These are phyloP conservation scores for Hyparrhenia diplandra DNA, from an alignment of 176 grass and related monocot genomes.

Conservation along the genomic window DNA sequence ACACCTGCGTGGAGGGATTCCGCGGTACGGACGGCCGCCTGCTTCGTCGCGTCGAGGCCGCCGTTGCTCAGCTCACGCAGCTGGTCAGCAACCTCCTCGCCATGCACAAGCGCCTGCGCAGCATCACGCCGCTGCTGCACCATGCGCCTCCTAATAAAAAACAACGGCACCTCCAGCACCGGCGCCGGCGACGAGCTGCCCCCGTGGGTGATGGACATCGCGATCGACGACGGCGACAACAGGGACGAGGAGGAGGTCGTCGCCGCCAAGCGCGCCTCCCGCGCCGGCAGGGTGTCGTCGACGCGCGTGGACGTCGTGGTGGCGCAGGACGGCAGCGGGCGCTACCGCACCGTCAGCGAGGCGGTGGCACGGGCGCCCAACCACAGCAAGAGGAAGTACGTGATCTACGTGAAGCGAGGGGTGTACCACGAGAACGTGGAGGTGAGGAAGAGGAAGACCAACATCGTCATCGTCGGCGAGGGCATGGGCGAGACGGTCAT, in stretches of 20 bases:
- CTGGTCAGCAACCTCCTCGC: constrained; percentile 85
- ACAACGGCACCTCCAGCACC: constrained; percentile 38
- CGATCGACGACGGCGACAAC: not conserved
- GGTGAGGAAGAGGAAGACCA: constrained; percentile 81
- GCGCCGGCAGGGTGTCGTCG: not conserved
- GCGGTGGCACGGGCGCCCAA: constrained; percentile 63
- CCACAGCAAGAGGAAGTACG: constrained; percentile 54
- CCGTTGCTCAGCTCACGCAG: constrained; percentile 55
- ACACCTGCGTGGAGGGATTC: constrained; percentile 86
- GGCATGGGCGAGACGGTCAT: constrained; percentile 79
- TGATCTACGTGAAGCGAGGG: constrained; percentile 86
- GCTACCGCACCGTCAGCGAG: constrained; percentile 68
- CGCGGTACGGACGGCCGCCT: constrained; percentile 57
- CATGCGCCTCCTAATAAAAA: constrained; percentile 20
- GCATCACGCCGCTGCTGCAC: constrained; percentile 51
- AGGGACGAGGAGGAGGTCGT: not conserved
- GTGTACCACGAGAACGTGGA: constrained; percentile 88
- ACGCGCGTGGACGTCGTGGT: constrained; percentile 68
- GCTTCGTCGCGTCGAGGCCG: constrained; percentile 33
- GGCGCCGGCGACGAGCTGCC: constrained; percentile 33
- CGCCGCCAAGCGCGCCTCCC: not conserved
- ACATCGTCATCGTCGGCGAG: constrained; percentile 71
- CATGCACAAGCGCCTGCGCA: constrained; percentile 59
- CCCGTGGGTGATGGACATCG: constrained; percentile 53
- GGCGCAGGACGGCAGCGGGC: constrained; percentile 73